phyloP scores from a whole-genome alignment of 805 yeast species.

The Candida chilensis region DNA sequence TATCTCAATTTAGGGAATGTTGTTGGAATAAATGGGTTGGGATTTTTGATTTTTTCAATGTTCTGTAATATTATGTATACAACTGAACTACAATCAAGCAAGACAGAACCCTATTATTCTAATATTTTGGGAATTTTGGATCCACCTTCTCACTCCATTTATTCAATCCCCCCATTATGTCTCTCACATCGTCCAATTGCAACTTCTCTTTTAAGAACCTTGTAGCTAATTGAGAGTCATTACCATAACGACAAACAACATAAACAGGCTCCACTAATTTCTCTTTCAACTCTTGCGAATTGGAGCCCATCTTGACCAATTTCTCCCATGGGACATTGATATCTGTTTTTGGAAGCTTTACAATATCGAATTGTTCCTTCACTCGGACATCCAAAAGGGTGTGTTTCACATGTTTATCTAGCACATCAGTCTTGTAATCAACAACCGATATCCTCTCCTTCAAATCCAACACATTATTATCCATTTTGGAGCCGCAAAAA shows the following conservation, averaged over 20 bases:
- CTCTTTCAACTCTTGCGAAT: slow-evolving; percentile 9
- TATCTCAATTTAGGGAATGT: too few relatives aligned
- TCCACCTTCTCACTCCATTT: slow-evolving; percentile 62
- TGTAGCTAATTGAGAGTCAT: slow-evolving; percentile 81
- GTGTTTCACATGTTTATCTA: slow-evolving; percentile 10
- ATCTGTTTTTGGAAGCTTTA: slow-evolving; percentile 48
- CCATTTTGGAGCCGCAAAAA: slow-evolving; percentile 60
- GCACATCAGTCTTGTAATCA: slow-evolving; percentile 15
- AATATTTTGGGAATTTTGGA: slow-evolving; percentile 54
- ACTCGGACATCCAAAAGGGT: slow-evolving; percentile 76
- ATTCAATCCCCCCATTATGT: slow-evolving; percentile 71
- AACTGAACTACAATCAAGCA: not conserved
- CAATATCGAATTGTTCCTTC: slow-evolving; percentile 61
- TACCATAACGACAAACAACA: slow-evolving; percentile 82
- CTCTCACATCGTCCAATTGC: slow-evolving; percentile 43
- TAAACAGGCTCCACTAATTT: slow-evolving; percentile 17
- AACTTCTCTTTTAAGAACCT: slow-evolving; percentile 39
- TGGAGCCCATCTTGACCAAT: slow-evolving; percentile 19
- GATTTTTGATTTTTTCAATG: slow-evolving; percentile 1
- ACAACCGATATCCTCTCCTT: slow-evolving; percentile 38
- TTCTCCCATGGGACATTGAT: slow-evolving; percentile 55
- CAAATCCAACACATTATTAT: slow-evolving; percentile 32
- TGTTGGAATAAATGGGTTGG: not conserved
- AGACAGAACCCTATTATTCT: slow-evolving; percentile 4
- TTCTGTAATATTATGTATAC: slow-evolving; percentile 1